A percentile compares a stretch with the other conserved stretches of the same genome.
Conservation (phyloP, 371 early-diverging fungal species). For the Phascolomyces articulosus region DNA sequence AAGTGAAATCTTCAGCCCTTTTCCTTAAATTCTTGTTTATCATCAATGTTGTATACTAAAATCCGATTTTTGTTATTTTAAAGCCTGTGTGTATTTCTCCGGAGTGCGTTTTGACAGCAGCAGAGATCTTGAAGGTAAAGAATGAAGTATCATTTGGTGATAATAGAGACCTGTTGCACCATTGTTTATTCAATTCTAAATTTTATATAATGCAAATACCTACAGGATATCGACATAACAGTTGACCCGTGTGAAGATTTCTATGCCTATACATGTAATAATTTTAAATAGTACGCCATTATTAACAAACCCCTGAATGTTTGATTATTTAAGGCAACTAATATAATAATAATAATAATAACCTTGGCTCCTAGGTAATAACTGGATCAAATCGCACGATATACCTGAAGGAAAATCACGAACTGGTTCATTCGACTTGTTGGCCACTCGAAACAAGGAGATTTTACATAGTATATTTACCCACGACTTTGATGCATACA, state of each 20-base stretch:
- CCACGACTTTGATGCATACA: slow-evolving; percentile 41
- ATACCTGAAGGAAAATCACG: slow-evolving; percentile 57
- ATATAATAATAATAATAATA: not conserved
- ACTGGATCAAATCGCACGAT: slow-evolving; percentile 46
- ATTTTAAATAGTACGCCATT: not conserved
- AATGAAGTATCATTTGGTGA: not conserved
- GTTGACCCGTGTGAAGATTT: slow-evolving; percentile 54
- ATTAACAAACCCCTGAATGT: slow-evolving; percentile 1
- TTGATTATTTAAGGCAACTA: not conserved
- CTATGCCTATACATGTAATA: slow-evolving; percentile 58
- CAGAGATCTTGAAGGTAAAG: slow-evolving; percentile 50
- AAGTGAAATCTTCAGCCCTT: not conserved
- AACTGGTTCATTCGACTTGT: slow-evolving; percentile 31
- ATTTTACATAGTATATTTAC: slow-evolving; percentile 56
- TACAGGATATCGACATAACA: slow-evolving; percentile 41
- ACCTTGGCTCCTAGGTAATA: too few relatives aligned
- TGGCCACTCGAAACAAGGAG: slow-evolving; percentile 59
- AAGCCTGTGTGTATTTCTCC: slow-evolving; percentile 29
- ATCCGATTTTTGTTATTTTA: not conserved
- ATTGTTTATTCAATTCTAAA: not conserved
- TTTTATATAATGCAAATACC: not conserved
- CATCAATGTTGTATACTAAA: too few relatives aligned
- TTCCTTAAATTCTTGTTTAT: too few relatives aligned
- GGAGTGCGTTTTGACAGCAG: slow-evolving; percentile 62
- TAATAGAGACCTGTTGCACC: too few relatives aligned